These are phyloP conservation scores for Chaetomium cochliodes DNA, from an alignment of 495 filamentous ascomycete genomes.

Conservation along the genomic window DNA sequence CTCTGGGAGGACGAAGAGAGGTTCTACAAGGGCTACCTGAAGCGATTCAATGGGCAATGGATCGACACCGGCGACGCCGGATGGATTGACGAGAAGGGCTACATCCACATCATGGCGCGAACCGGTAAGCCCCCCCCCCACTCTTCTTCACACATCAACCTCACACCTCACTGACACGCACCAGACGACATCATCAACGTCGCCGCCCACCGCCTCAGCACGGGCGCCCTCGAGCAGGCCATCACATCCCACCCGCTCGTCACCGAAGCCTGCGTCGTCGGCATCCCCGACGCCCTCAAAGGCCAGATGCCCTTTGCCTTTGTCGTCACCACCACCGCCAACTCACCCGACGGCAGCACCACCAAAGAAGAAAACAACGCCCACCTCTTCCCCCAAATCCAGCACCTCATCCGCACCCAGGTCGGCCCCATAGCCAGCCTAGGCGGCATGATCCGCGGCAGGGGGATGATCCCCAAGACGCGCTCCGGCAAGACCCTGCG, in stretches of 20 bases:
- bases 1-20: constrained; percentile 81
- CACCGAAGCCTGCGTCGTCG: constrained; percentile 79
- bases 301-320: constrained; percentile 92
- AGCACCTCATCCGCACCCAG: constrained; percentile 69
- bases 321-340: constrained; percentile 50
- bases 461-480: constrained; percentile 91
- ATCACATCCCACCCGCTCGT: constrained; percentile 76
- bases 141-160: background rate
- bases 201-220: constrained; percentile 87
- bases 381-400: constrained; percentile 53
- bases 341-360: background rate
- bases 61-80: constrained; percentile 91
- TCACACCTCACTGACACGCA: background rate
- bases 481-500: constrained; percentile 83
- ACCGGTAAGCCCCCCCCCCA: constrained; percentile 38
- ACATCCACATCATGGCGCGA: constrained; percentile 82
- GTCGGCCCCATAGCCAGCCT: constrained; percentile 85
- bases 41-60: constrained; percentile 75
- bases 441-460: constrained; percentile 78
- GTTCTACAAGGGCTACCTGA: constrained; percentile 78
- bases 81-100: constrained; percentile 76
- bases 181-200: constrained; percentile 92
- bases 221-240: constrained; percentile 85
- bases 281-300: constrained; percentile 80
- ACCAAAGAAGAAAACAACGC: constrained; percentile 45